Base-by-base conservation (phyloP, 2,329 filamentous ascomycete species). In the Chaetomium olivaceum region DNA sequence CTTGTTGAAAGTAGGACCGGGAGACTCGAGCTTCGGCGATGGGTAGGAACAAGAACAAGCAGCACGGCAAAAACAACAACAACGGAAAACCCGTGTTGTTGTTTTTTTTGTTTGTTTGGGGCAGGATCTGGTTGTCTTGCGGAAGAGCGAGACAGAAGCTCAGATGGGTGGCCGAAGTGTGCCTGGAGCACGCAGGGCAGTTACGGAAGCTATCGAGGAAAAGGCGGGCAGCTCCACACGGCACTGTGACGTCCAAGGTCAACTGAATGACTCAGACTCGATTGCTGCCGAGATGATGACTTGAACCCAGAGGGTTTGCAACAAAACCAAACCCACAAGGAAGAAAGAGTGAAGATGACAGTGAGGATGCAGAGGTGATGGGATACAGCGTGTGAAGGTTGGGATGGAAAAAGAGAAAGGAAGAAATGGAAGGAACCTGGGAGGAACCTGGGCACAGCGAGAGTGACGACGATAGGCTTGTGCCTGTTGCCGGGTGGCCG, bases 181-280 rank as follows among this genome's bases (percentile, higher is more conserved):
- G 33, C 36, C 21, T 43, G 56, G 39, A 48, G n/a, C 46, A 48
- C 29, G 31, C 33, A 43, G 16, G 25, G 36, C 62, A 56, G 51
- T 43, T 43, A 43, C 33, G 52, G 52, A 62, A 56, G 60, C 50
- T 55, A 46, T 56, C 36, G 36, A 63, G 61, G 8, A 54, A 54
- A 9, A 23, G 48, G 16, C 57, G 25, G 36, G 19, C 39, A 70
- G 67, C 67, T 71, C 71, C 67, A 71, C 69, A 70, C 66, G 64
- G 68, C 67, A 70, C 63, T 65, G 66, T 70, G 68, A 70, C 66
- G 69, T 72, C 71, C 69, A 72, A 73, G 69, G 66, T 72, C 73
- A 72, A 73, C 48, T 70, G 63, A 74, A 74, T 74, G 74, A 74
- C 72, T 74, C 73, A 73, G 72, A 75, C 68, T 65, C 67, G 67